Evolutionary conservation across 345 rosid species (phyloP).

Genomic region (Clarkia xantiana): DNA sequence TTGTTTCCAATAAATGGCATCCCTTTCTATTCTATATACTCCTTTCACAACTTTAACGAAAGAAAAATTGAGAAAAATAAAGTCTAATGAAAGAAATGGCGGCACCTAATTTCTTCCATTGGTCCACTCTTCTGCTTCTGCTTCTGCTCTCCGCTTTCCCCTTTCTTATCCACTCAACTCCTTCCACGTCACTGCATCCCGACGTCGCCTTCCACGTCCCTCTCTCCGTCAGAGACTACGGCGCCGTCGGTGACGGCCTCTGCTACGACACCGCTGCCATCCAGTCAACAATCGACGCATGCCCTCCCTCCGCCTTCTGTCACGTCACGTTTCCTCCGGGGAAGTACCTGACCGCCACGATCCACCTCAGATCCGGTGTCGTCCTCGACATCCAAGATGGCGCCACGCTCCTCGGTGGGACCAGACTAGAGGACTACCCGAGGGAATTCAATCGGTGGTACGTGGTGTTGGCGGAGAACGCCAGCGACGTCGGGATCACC

Average conservation of each 20-base stretch:
- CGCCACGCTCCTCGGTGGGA: slow-evolving; percentile 60
- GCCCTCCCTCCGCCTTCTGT: slow-evolving; percentile 33
- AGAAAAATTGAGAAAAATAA: too few species aligned
- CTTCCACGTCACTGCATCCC: slow-evolving; percentile 18
- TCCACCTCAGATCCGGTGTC: slow-evolving; percentile 52
- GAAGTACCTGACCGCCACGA: slow-evolving; percentile 60
- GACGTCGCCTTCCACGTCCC: slow-evolving; percentile 7
- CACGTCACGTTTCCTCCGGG: slow-evolving; percentile 62
- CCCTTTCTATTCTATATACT: too few species aligned
- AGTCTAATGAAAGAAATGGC: background rate
- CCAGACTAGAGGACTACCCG: slow-evolving; percentile 52
- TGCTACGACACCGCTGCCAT: slow-evolving; percentile 61
- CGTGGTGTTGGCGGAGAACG: slow-evolving; percentile 67
- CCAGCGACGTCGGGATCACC: slow-evolving; percentile 64
- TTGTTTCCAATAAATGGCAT: too few species aligned
- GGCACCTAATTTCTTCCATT: background rate
- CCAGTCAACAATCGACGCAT: slow-evolving; percentile 64
- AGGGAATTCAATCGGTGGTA: slow-evolving; percentile 46
- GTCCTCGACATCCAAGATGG: slow-evolving; percentile 43
- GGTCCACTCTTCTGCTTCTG: background rate
- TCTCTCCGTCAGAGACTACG: slow-evolving; percentile 50
- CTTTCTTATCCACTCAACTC: slow-evolving; percentile 18
- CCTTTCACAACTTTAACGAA: too few species aligned
- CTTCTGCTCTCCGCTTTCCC: background rate
- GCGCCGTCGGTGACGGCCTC: slow-evolving; percentile 69